phyloP scores from a whole-genome alignment of 2,329 filamentous ascomycete species.

The Pseudocercospora eumusae region DNA sequence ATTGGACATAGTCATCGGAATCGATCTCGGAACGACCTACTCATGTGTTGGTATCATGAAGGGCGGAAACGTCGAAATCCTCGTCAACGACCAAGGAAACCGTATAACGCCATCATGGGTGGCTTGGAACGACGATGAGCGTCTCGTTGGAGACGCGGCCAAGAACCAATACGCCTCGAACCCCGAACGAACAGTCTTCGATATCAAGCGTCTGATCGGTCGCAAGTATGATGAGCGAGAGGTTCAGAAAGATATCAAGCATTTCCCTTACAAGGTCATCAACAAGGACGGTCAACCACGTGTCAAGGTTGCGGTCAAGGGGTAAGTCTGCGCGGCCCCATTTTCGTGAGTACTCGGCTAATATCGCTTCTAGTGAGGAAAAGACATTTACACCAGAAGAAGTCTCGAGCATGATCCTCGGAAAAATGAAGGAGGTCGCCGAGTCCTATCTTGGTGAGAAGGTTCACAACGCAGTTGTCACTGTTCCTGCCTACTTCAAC shows the following conservation, averaged over 20 bases:
- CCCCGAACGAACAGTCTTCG: slow-evolving; percentile 52
- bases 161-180: slow-evolving; percentile 78
- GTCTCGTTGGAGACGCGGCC: slow-evolving; percentile 93
- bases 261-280: slow-evolving; percentile 95
- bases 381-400: slow-evolving; percentile 81
- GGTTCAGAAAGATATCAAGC: slow-evolving; percentile 91
- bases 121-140: slow-evolving; percentile 84
- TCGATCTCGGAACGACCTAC: slow-evolving; percentile 88
- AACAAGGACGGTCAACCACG: slow-evolving; percentile 87
- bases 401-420: slow-evolving; percentile 76
- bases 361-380: slow-evolving; percentile 41
- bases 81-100: slow-evolving; percentile 96
- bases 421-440: slow-evolving; percentile 96
- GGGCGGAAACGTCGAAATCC: slow-evolving; percentile 90
- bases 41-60: slow-evolving; percentile 94
- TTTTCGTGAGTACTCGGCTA: slow-evolving; percentile 1
- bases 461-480: slow-evolving; percentile 94
- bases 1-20: slow-evolving; percentile 72
- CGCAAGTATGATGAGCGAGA: slow-evolving; percentile 64
- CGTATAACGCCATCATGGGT: slow-evolving; percentile 75
- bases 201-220: slow-evolving; percentile 55
- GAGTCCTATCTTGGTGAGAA: slow-evolving; percentile 88
- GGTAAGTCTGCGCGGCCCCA: slow-evolving; percentile 38
- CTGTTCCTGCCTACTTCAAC: slow-evolving; percentile 98
- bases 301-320: slow-evolving; percentile 71